These are phyloP conservation scores for Lentinula raphanica DNA, from an alignment of 768 basidiomycete genomes.

Conservation along the genomic window DNA sequence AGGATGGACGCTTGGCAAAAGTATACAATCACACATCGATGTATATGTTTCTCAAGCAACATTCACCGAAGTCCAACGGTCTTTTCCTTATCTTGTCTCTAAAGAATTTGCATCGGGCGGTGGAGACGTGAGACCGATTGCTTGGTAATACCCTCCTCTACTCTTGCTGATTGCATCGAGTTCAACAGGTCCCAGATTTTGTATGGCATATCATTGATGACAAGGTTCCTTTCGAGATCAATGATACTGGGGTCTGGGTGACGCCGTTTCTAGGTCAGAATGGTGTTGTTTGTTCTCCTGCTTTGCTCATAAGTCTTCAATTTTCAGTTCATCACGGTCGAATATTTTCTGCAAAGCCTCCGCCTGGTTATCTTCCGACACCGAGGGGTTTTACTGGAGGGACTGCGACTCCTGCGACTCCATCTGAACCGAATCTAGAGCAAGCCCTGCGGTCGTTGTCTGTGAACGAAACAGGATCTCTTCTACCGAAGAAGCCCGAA, in stretches of 20 bases:
- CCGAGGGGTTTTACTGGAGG: conserved; percentile 34
- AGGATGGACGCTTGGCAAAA: conserved; percentile 70
- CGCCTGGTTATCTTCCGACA: conserved; percentile 34
- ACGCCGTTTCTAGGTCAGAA: conserved; percentile 62
- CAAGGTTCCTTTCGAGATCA: conserved; percentile 60
- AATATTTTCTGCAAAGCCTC: conserved; percentile 41
- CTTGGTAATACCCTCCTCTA: too few relatives aligned
- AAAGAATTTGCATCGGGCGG: conserved; percentile 76
- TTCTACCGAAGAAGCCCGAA: conserved; percentile 8
- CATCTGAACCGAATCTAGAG: conserved; percentile 1
- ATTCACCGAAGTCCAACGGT: conserved; percentile 56
- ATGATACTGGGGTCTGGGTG: conserved; percentile 54
- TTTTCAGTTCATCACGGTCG: conserved; percentile 69
- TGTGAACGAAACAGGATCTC: not conserved
- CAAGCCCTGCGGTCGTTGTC: not conserved
- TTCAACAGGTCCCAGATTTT: conserved; percentile 68
- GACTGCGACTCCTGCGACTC: conserved; percentile 24
- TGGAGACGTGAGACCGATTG: conserved; percentile 53
- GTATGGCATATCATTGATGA: conserved; percentile 79
- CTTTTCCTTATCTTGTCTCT: conserved; percentile 80
- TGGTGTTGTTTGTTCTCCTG: not conserved
- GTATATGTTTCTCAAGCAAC: conserved; percentile 67
- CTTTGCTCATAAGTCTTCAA: conserved; percentile 1
- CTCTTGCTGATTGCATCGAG: not conserved
- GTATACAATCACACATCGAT: conserved; percentile 70